Conservation (phyloP, 495 filamentous ascomycete species). For the Neurospora sp. region DNA sequence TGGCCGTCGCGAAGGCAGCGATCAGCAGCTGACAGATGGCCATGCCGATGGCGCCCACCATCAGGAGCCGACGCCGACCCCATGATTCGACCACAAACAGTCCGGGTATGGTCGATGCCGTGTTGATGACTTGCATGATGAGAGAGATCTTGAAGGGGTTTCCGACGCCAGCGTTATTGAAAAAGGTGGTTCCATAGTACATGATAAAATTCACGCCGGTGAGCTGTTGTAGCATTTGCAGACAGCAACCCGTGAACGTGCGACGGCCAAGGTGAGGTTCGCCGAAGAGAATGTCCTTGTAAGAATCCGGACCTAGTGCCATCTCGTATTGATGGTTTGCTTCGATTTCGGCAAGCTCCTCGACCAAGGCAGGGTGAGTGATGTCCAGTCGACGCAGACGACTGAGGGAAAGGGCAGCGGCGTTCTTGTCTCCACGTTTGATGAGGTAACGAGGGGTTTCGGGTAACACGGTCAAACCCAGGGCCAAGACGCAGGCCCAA, state of each 20-base stretch:
- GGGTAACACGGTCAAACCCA: slow-evolving; percentile 66
- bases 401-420: slow-evolving; percentile 61
- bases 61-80: slow-evolving; percentile 62
- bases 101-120: slow-evolving; percentile 61
- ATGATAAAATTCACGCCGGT: slow-evolving; percentile 51
- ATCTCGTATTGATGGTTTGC: slow-evolving; percentile 85
- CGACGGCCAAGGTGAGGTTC: slow-evolving; percentile 46
- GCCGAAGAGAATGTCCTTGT: slow-evolving; percentile 60
- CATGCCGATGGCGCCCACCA: slow-evolving; percentile 69
- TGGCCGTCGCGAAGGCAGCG: slow-evolving; percentile 53
- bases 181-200: slow-evolving; percentile 78
- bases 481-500: slow-evolving; percentile 69
- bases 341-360: slow-evolving; percentile 78
- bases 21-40: slow-evolving; percentile 61
- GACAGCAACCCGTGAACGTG: slow-evolving; percentile 43
- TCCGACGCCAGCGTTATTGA: slow-evolving; percentile 52
- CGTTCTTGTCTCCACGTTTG: slow-evolving; percentile 61
- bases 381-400: slow-evolving; percentile 68
- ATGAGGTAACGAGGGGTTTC: slow-evolving; percentile 85
- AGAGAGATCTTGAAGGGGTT: slow-evolving; percentile 61
- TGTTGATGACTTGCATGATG: slow-evolving; percentile 69
- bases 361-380: slow-evolving; percentile 63
- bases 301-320: slow-evolving; percentile 61
- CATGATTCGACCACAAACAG: slow-evolving; percentile 68
- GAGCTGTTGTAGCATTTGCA: slow-evolving; percentile 52